Conservation (phyloP, 192 early-diverging fungal species). For the Obelidium mucronatum region DNA sequence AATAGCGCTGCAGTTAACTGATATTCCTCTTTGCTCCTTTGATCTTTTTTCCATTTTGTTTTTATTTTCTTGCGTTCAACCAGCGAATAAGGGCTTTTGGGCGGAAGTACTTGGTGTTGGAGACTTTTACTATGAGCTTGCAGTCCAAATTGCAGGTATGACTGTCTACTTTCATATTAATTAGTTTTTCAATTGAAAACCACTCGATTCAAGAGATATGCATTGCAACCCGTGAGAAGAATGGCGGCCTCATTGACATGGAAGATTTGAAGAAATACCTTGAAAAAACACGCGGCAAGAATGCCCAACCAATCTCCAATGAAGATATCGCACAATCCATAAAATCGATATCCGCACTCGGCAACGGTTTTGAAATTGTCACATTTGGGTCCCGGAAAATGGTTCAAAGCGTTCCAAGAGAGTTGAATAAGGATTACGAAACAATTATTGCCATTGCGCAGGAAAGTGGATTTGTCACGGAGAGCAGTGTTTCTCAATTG, state of each 20-base stretch:
- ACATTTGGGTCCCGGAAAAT: conserved; percentile 80
- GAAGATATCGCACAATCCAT: conserved; percentile 91
- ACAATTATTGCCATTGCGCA: conserved; percentile 76
- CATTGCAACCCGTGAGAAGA: conserved; percentile 79
- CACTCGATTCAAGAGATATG: conserved; percentile 72
- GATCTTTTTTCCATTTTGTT: neutral
- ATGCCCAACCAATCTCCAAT: conserved; percentile 56
- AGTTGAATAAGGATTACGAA: conserved; percentile 85
- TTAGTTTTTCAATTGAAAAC: neutral
- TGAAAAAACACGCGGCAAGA: conserved; percentile 68
- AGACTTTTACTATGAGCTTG: conserved; percentile 97
- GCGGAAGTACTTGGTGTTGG: conserved; percentile 92
- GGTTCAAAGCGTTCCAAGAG: conserved; percentile 88
- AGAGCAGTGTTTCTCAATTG: conserved; percentile 39
- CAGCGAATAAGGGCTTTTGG: conserved; percentile 96
- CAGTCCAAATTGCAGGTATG: conserved; percentile 75
- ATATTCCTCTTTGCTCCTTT: no score
- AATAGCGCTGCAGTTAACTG: no score
- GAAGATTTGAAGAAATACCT: conserved; percentile 78
- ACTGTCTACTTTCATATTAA: neutral
- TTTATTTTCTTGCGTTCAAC: neutral
- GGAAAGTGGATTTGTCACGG: conserved; percentile 59
- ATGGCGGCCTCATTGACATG: conserved; percentile 92
- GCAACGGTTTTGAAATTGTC: conserved; percentile 87
- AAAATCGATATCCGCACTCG: conserved; percentile 85